Evolutionary conservation across 495 filamentous ascomycete species (phyloP), one percentile per base, ranked within the genome.

Genomic region (Trichoderma gamsii): DNA sequence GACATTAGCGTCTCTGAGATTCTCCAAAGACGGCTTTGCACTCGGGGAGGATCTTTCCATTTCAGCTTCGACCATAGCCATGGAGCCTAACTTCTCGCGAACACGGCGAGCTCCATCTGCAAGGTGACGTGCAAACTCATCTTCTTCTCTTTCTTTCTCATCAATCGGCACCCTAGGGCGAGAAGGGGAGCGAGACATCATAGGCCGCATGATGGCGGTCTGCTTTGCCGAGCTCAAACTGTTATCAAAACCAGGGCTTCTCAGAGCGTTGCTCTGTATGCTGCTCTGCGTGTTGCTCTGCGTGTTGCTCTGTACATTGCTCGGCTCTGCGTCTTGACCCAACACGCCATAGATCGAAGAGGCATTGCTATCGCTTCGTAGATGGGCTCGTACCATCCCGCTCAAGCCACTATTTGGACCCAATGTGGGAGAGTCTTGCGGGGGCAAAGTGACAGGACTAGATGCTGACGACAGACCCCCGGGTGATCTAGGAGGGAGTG

Each of bases 381-480:
- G 83, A 77, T 98, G 96, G 68, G 92, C 88, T 41, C 89, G 89
- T 46, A 97, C 88, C 76, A 97, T 84, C 23, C 90, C 90, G 73
- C 88, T 92, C 23, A 97, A 81, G 15, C 90, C 91, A 65, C 87
- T 69, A 18, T 70, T 71, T 11, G 91, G 86, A 12, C 89, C 89
- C 4, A 97, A 78, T 13, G 92, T 96, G 1, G 94, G 93, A 0
- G 93, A 97, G 73, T 97, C 92, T 18, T 69, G 72, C 2, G 79
- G 76, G 9, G 78, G 77, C 6, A 71, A 72, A 9, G 49, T 66
- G 1, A 70, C 56, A 8, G 72, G 69, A 16, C 75, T 76, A 2
- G 65, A 23, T n/a, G 66, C 61, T 8, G 76, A 70, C 8, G 72
- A 72, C 59, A 70, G 72, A 63, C 76, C 74, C 51, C 63, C 67